phyloP scores from a whole-genome alignment of 805 yeast genomes.

The Kregervanrija fluxuum region DNA sequence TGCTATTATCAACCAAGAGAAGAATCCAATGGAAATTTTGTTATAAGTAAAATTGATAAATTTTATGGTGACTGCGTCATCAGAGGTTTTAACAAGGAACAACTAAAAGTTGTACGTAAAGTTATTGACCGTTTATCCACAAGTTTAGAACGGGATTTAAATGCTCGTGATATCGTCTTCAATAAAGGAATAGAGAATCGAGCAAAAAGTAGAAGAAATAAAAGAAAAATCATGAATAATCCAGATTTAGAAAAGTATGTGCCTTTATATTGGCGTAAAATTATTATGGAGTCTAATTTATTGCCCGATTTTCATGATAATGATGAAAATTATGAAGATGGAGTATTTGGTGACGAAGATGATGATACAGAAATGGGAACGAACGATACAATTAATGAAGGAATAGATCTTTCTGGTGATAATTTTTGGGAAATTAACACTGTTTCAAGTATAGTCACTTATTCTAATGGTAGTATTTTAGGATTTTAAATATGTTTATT shows the following conservation, averaged over 20 bases:
- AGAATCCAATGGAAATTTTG: background rate
- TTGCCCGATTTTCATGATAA: slow-evolving; percentile 13
- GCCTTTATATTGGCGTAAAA: slow-evolving; percentile 23
- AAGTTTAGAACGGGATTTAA: background rate
- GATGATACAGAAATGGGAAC: slow-evolving; percentile 2
- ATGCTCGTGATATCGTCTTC: background rate
- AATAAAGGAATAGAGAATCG: background rate
- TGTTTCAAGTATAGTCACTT: slow-evolving; percentile 19
- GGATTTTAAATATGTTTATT: slow-evolving; percentile 14
- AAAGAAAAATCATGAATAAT: slow-evolving; percentile 18
- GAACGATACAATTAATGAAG: slow-evolving; percentile 1
- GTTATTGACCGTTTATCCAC: background rate
- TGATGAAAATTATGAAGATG: background rate
- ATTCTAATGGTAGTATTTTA: slow-evolving; percentile 21
- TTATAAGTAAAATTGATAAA: background rate
- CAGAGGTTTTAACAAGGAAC: background rate
- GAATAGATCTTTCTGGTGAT: slow-evolving; percentile 2
- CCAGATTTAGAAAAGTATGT: slow-evolving; percentile 24
- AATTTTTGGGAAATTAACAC: slow-evolving; percentile 23
- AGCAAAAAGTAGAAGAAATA: background rate
- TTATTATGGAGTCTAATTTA: slow-evolving; percentile 21
- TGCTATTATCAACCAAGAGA: background rate
- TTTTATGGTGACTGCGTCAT: slow-evolving; percentile 4
- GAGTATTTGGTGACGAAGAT: background rate
- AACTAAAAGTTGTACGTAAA: background rate